Conservation (phyloP, 2,329 filamentous ascomycete genomes). For the Juglanconis sp. region DNA sequence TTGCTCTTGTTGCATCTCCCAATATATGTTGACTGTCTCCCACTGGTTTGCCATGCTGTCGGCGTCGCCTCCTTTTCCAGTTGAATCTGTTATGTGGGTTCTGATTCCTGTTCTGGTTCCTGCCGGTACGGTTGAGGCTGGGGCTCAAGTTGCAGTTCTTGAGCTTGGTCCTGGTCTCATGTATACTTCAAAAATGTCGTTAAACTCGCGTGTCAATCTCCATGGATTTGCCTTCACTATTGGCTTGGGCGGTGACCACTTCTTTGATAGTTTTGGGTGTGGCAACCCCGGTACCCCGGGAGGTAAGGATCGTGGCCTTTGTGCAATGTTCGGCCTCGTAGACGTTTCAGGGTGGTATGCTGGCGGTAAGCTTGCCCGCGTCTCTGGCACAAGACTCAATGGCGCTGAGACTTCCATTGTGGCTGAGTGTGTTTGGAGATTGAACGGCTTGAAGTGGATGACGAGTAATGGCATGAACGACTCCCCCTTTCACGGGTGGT, state of each 20-base stretch:
- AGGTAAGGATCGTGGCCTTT: neutral
- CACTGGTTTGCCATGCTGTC: neutral
- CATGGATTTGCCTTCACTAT: neutral
- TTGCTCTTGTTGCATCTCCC: neutral
- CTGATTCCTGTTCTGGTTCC: neutral
- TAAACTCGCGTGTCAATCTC: neutral
- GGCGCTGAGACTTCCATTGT: neutral
- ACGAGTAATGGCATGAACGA: neutral
- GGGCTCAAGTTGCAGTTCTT: neutral
- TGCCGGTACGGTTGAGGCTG: neutral
- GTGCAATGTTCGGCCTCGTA: neutral
- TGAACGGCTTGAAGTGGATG: neutral
- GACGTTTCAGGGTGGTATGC: neutral
- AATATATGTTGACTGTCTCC: neutral
- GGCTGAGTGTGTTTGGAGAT: neutral
- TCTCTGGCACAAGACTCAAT: neutral
- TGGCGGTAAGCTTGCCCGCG: neutral
- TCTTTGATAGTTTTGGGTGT: neutral
- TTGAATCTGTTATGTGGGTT: neutral
- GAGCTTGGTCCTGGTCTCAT: too few relatives aligned
- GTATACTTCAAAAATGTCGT: neutral
- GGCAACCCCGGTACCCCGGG: neutral
- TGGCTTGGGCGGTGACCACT: neutral
- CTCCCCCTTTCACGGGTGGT: neutral
- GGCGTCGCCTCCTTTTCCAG: neutral